Percentiles rank a stretch among this genome's conserved stretches.
Evolutionary conservation across 257 asterid genomes (phyloP).

Genomic region (Solanum habrochaites): DNA sequence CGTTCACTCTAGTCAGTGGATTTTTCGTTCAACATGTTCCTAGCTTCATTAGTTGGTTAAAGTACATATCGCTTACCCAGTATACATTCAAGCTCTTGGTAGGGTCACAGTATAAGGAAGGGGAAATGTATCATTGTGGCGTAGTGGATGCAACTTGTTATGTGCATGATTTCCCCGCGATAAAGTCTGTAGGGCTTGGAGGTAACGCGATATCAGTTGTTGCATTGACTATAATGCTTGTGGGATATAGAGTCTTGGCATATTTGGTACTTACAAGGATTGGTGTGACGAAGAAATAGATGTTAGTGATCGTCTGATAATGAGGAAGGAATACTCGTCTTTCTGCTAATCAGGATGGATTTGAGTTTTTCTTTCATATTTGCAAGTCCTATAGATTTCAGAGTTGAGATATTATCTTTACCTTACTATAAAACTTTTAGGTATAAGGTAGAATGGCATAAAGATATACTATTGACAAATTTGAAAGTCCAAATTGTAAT

Average conservation of each 20-base stretch:
- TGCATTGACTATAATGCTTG: constrained; percentile 52
- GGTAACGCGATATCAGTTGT: constrained; percentile 13
- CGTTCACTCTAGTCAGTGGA: constrained; percentile 54
- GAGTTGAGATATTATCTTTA: not conserved
- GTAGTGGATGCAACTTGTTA: constrained; percentile 13
- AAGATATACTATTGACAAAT: not conserved
- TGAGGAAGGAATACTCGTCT: not conserved
- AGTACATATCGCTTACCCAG: constrained; percentile 48
- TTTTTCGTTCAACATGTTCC: constrained; percentile 61
- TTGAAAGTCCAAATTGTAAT: not conserved
- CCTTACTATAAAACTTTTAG: not conserved
- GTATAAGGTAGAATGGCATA: not conserved
- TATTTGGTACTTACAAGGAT: constrained; percentile 70
- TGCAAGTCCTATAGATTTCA: not conserved
- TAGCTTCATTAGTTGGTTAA: constrained; percentile 45
- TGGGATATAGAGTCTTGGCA: constrained; percentile 54
- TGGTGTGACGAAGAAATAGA: constrained; percentile 47
- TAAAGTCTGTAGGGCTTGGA: constrained; percentile 44
- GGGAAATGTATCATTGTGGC: constrained; percentile 38
- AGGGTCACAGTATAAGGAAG: constrained; percentile 31
- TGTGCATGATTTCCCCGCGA: constrained; percentile 43
- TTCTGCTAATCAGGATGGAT: not conserved
- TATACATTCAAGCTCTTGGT: constrained; percentile 51
- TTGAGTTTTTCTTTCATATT: not conserved
- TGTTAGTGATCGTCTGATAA: too few species aligned